Evolutionary conservation across 768 basidiomycete genomes (phyloP).

Genomic region (Hericium coralloides): DNA sequence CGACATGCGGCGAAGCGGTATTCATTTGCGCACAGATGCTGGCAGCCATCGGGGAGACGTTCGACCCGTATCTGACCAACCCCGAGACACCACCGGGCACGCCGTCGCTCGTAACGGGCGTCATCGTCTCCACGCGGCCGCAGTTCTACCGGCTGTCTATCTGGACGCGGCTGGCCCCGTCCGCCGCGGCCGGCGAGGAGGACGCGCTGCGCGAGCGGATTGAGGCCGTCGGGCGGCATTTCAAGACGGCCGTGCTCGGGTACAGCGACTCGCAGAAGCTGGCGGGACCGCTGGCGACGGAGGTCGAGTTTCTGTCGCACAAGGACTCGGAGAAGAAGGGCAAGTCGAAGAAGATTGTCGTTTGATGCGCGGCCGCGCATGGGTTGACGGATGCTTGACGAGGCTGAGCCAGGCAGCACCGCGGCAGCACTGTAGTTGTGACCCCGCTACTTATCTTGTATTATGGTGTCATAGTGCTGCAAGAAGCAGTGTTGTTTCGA

Average conservation of each 20-base stretch:
- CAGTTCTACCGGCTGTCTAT: conserved; percentile 95
- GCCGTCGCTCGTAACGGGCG: conserved; percentile 60
- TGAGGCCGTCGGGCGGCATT: conserved; percentile 78
- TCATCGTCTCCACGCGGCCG: conserved; percentile 90
- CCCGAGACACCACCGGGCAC: conserved; percentile 34
- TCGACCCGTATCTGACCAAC: conserved; percentile 73
- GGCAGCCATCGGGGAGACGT: conserved; percentile 98
- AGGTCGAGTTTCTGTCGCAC: conserved; percentile 92
- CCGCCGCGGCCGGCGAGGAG: conserved; percentile 28
- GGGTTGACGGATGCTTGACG: neutral
- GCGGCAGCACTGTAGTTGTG: neutral
- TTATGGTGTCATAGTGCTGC: conserved; percentile 9
- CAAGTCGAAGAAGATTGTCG: conserved; percentile 72
- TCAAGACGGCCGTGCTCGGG: conserved; percentile 87
- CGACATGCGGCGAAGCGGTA: conserved; percentile 9
- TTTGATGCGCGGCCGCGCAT: conserved; percentile 29
- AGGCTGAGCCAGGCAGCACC: neutral
- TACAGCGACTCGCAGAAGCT: conserved; percentile 67
- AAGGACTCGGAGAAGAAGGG: conserved; percentile 95
- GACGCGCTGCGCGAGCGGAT: conserved; percentile 68
- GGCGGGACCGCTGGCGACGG: conserved; percentile 81
- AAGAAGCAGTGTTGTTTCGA: neutral
- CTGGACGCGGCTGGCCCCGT: conserved; percentile 88
- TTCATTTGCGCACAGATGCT: conserved; percentile 64
- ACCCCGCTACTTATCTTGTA: conserved; percentile 13